Evolutionary conservation across 176 grass and related monocot genomes (phyloP), one percentile per base, ranked within the genome.

Genomic region (Oryza nivara): DNA sequence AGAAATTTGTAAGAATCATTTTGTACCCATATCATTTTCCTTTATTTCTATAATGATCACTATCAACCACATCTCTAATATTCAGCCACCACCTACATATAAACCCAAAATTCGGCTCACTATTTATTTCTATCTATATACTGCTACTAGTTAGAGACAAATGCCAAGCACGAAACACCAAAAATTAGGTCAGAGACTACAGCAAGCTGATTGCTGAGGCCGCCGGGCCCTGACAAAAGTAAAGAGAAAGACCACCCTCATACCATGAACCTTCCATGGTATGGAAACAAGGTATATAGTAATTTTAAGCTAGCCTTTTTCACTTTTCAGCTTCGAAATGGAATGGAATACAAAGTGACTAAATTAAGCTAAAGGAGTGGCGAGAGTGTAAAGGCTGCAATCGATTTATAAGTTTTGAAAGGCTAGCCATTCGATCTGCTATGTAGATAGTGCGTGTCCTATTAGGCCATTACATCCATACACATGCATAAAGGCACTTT

Each of bases 361-460:
- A 58, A 58, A 19, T 58, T 58, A 0, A 52, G 3, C 6, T 46
- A 87, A 83, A 88, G 30, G 30, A 78, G 67, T 34, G 80, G 80
- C 41, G 41, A 72, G 38, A 36, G 80, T 46, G 26, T 67, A 44
- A 70, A 38, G 26, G 6, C 9, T 16, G 4, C 12, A 34, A 23
- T 68, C 20, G 77, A 66, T 65, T 63, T 56, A 17, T 46, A 35
- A 70, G 47, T 9, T 15, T 79, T 20, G 67, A 40, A 78, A 12
- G 52, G 51, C 67, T 52, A 85, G 12, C 32, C 45, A 11, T 74
- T 22, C 8, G 23, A 48, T 25, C 63, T 72, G 44, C 38, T 45
- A 61, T 64, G 16, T 38, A 9, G 72, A 23, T 26, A 77, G 86
- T 83, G 52, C 54, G 11, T 63, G 13, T 83, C 80, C 74, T 78